Evolutionary conservation across 768 basidiomycete genomes (phyloP).

Genomic region (Suillus placidus): DNA sequence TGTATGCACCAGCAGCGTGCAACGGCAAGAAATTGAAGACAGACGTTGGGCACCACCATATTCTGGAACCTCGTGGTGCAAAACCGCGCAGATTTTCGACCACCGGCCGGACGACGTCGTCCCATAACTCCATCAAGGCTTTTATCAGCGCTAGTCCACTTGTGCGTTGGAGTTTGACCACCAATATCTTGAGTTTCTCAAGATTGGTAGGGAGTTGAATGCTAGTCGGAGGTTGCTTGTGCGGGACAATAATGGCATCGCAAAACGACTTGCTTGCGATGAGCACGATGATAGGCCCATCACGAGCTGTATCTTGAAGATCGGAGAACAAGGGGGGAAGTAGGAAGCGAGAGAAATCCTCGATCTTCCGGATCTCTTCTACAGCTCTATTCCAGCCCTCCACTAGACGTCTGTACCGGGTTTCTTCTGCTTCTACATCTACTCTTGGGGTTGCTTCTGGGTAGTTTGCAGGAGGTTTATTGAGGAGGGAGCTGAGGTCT

Average conservation of each 20-base stretch:
- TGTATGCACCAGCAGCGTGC: constrained; percentile 14
- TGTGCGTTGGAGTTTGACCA: neutral
- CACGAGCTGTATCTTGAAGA: too few relatives aligned
- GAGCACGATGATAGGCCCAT: too few relatives aligned
- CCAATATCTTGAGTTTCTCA: neutral
- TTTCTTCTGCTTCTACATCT: neutral
- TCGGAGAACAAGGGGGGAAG: too few relatives aligned
- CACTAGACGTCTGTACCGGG: neutral
- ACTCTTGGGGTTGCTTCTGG: neutral
- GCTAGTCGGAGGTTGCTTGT: too few relatives aligned
- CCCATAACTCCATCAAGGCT: neutral
- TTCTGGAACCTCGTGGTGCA: neutral
- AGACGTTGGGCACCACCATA: too few relatives aligned
- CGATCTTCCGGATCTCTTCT: too few relatives aligned
- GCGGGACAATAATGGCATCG: too few relatives aligned
- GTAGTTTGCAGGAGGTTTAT: too few relatives aligned
- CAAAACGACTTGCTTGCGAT: too few relatives aligned
- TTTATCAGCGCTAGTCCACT: neutral
- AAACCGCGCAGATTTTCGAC: neutral
- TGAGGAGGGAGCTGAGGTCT: too few relatives aligned
- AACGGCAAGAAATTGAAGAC: constrained; percentile 14
- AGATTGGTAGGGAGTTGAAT: neutral
- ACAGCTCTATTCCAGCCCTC: constrained; percentile 18
- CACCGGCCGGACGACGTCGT: neutral
- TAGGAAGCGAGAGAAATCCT: too few relatives aligned